These are phyloP conservation scores for Themeda triandra DNA, from an alignment of 176 grass and related monocot genomes.

Conservation along the genomic window DNA sequence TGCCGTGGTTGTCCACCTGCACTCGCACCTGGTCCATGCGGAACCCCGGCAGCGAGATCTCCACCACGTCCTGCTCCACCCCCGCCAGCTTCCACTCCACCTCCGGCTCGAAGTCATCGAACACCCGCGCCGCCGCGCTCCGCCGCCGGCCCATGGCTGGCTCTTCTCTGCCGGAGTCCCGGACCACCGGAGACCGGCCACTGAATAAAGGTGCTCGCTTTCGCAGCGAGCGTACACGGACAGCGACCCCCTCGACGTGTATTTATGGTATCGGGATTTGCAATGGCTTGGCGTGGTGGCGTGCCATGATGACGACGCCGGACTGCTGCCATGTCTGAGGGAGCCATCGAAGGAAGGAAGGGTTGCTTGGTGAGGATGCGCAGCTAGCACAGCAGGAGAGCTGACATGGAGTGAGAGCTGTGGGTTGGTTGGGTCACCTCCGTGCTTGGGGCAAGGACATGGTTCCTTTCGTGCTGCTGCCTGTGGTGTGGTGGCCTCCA, in stretches of 20 bases:
- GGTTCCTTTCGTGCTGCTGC: too few relatives aligned
- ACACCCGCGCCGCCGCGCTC: background rate
- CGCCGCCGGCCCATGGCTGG: background rate
- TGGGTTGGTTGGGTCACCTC: too few relatives aligned
- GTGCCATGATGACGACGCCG: background rate
- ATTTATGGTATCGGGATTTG: background rate
- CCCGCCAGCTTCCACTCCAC: slow-evolving; percentile 25
- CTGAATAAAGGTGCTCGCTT: background rate
- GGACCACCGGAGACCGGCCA: background rate
- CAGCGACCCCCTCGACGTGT: background rate
- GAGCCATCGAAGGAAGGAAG: background rate
- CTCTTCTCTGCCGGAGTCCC: background rate
- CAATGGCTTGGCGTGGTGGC: background rate
- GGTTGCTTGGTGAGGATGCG: slow-evolving; percentile 19
- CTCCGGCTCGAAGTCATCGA: slow-evolving; percentile 24
- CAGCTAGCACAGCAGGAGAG: background rate
- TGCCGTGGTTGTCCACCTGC: slow-evolving; percentile 38
- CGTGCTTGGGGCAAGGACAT: too few relatives aligned
- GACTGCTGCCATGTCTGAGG: background rate
- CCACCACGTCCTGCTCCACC: slow-evolving; percentile 23
- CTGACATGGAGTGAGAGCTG: too few relatives aligned
- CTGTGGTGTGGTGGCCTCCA: too few relatives aligned
- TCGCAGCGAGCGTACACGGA: background rate
- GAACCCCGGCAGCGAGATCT: slow-evolving; percentile 49
- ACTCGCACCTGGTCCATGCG: slow-evolving; percentile 49